These are phyloP conservation scores for Candida peoriensis DNA, from an alignment of 805 yeast genomes.

Conservation along the genomic window DNA sequence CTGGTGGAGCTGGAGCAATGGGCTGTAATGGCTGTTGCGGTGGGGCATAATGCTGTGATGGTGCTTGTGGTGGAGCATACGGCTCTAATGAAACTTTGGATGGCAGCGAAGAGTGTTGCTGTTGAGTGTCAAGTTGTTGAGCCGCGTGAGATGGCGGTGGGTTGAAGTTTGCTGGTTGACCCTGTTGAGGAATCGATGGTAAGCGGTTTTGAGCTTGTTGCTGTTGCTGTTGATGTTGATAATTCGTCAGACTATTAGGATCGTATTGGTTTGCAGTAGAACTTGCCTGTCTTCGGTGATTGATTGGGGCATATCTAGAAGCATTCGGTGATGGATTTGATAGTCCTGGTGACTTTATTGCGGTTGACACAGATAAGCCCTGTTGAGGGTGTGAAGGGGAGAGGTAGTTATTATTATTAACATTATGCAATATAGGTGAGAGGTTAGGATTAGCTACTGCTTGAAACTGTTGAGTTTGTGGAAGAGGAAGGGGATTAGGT, in stretches of 20 bases:
- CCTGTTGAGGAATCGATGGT: slow-evolving; percentile 1
- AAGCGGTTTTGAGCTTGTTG: background rate
- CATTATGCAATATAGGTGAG: slow-evolving; percentile 9
- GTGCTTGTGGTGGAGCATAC: too few relatives aligned
- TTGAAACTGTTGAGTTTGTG: background rate
- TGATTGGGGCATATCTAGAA: slow-evolving; percentile 36
- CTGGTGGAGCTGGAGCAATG: background rate
- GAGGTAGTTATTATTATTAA: background rate
- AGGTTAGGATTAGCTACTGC: slow-evolving; percentile 5
- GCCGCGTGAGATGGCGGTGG: background rate
- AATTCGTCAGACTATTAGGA: slow-evolving; percentile 20
- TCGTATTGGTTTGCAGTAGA: slow-evolving; percentile 25
- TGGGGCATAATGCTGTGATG: slow-evolving; percentile 2
- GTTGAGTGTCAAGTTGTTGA: slow-evolving; percentile 1
- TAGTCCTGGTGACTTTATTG: slow-evolving; percentile 13
- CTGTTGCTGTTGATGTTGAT: slow-evolving; percentile 5
- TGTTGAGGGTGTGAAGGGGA: background rate
- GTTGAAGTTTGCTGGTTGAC: too few relatives aligned
- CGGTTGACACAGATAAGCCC: background rate
- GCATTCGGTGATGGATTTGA: slow-evolving; percentile 17
- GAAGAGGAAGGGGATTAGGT: slow-evolving; percentile 3
- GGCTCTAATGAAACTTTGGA: background rate
- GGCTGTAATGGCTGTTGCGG: slow-evolving; percentile 5
- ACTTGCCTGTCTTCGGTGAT: slow-evolving; percentile 25
- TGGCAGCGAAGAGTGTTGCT: background rate